Percentiles rank a stretch among this genome's conserved stretches.
Conservation (phyloP, 179 eudicot genomes). For the Spinacia oleracea region DNA sequence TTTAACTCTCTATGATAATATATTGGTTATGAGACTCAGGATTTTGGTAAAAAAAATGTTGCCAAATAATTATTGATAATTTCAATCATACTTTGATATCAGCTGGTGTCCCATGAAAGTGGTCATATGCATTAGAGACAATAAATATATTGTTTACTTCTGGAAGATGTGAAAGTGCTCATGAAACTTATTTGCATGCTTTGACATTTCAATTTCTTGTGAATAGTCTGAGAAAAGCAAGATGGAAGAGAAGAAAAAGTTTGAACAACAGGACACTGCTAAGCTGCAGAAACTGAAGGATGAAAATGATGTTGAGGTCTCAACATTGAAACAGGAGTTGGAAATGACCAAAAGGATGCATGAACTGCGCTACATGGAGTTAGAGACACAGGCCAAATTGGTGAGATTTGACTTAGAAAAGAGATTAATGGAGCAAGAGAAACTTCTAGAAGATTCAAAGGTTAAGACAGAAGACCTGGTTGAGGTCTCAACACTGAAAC, state of each 20-base stretch:
- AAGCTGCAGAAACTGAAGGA: slow-evolving; percentile 51
- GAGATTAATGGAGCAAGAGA: slow-evolving; percentile 47
- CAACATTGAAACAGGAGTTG: slow-evolving; percentile 49
- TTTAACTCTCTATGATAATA: not conserved
- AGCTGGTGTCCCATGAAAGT: not conserved
- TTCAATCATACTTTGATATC: not conserved
- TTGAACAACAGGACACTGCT: slow-evolving; percentile 35
- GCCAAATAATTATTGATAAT: not conserved
- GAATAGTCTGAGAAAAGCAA: slow-evolving; percentile 55
- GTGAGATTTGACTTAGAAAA: slow-evolving; percentile 50
- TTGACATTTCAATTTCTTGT: not conserved
- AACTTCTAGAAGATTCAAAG: slow-evolving; percentile 40
- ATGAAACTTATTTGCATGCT: not conserved
- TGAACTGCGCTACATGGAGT: slow-evolving; percentile 44
- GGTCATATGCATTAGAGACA: not conserved
- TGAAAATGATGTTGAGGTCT: slow-evolving; percentile 47
- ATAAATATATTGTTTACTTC: not conserved
- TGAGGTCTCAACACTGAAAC: slow-evolving; percentile 35
- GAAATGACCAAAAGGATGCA: slow-evolving; percentile 51
- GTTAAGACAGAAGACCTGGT: slow-evolving; percentile 40
- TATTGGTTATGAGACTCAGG: not conserved
- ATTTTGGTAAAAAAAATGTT: not conserved
- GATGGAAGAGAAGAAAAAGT: slow-evolving; percentile 31
- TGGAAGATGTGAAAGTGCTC: not conserved
- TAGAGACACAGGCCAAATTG: slow-evolving; percentile 43